A percentile compares a stretch with the other conserved stretches of the same genome.
Conservation (phyloP, 2,329 filamentous ascomycete species). For the Microdochium paspali region DNA sequence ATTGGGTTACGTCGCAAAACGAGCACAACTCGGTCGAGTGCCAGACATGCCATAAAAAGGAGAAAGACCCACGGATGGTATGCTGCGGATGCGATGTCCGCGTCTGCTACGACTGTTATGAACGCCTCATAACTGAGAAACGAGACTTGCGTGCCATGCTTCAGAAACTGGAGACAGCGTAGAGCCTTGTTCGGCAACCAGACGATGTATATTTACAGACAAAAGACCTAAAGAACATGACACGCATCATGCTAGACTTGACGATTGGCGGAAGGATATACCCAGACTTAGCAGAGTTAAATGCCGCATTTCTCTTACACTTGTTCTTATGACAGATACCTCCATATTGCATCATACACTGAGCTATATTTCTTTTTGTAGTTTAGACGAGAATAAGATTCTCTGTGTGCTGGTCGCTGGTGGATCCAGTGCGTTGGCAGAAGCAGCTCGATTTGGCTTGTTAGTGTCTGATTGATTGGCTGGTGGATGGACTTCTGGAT, state of each 20-base stretch:
- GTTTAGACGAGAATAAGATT: too few relatives aligned
- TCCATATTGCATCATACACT: too few relatives aligned
- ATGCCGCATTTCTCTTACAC: too few relatives aligned
- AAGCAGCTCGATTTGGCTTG: too few relatives aligned
- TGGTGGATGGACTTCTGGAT: too few relatives aligned
- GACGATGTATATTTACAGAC: neutral
- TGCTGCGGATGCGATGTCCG: constrained; percentile 42
- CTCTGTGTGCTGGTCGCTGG: too few relatives aligned
- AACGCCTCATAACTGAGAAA: constrained; percentile 27
- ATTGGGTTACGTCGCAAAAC: constrained; percentile 39
- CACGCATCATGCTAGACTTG: neutral
- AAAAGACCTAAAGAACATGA: neutral
- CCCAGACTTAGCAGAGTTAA: too few relatives aligned
- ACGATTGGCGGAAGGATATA: neutral
- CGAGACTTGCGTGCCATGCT: constrained; percentile 34
- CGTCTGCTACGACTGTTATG: constrained; percentile 39
- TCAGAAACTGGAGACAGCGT: neutral
- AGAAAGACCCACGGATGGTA: constrained; percentile 32
- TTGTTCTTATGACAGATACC: neutral
- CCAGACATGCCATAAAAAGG: constrained; percentile 38
- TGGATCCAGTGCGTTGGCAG: too few relatives aligned
- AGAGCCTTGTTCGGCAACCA: neutral
- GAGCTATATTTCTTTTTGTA: too few relatives aligned
- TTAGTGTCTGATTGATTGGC: too few relatives aligned
- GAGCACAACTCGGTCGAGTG: constrained; percentile 40